Percentiles rank a stretch among this genome's conserved stretches.
Conservation (phyloP, 169 alveolate species). For the Babesia caballi region DNA sequence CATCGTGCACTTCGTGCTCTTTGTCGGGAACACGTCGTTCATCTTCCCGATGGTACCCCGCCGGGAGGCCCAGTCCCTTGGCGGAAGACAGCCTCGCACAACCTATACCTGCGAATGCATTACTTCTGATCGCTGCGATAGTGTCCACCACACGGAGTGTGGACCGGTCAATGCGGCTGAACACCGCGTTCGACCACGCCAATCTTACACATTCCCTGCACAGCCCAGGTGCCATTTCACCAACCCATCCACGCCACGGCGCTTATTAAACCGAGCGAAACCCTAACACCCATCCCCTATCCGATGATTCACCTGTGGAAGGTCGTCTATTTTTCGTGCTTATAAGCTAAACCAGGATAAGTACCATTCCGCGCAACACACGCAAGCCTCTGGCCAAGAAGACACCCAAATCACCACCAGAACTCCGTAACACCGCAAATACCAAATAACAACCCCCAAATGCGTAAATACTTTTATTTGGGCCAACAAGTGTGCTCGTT, state of each 20-base stretch:
- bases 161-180: not conserved
- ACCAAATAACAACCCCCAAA: too few relatives aligned
- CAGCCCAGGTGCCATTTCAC: not conserved
- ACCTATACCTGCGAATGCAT: not conserved
- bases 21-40: not conserved
- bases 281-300: too few relatives aligned
- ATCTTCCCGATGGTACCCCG: not conserved
- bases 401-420: too few relatives aligned
- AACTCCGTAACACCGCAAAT: too few relatives aligned
- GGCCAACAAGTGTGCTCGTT: too few relatives aligned
- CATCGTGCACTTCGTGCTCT: not conserved
- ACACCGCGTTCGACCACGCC: not conserved
- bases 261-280: too few relatives aligned
- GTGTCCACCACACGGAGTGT: not conserved
- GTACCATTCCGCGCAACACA: too few relatives aligned
- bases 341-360: too few relatives aligned
- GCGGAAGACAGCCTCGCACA: not conserved
- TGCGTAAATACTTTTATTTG: too few relatives aligned
- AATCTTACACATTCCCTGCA: constrained; percentile 9
- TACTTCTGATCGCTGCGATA: not conserved
- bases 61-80: not conserved
- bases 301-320: too few relatives aligned
- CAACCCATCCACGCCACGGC: not conserved
- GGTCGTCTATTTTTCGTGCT: too few relatives aligned
- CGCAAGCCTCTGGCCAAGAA: too few relatives aligned